phyloP scores from a whole-genome alignment of 2,329 filamentous ascomycete genomes.

The Talaromyces pinophilus region DNA sequence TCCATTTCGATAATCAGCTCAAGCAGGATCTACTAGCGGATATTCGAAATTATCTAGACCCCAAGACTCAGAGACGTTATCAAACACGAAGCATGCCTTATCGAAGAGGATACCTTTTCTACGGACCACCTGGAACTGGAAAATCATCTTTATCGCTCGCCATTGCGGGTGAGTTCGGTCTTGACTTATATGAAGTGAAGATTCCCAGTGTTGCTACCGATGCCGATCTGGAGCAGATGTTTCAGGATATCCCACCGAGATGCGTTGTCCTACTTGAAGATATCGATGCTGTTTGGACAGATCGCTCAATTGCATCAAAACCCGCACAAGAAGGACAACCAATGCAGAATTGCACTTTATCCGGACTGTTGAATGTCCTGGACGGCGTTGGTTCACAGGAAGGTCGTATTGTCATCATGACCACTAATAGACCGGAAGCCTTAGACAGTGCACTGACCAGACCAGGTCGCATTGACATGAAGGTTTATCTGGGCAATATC shows the following conservation, averaged over 20 bases:
- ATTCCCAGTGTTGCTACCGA: conserved; percentile 22
- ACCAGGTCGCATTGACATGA: conserved; percentile 67
- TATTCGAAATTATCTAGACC: conserved; percentile 21
- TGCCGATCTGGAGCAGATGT: conserved; percentile 19
- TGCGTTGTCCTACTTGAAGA: conserved; percentile 22
- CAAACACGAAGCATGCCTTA: conserved; percentile 63
- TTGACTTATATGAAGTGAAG: conserved; percentile 64
- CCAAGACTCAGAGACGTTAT: conserved; percentile 27
- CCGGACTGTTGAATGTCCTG: conserved; percentile 78
- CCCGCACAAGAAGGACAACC: conserved; percentile 11
- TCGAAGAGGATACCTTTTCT: conserved; percentile 77
- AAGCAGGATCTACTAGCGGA: conserved; percentile 21
- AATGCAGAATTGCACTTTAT: conserved; percentile 57
- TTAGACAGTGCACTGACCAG: conserved; percentile 74
- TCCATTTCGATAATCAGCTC: conserved; percentile 21
- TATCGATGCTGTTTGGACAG: conserved; percentile 20
- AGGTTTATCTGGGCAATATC: conserved; percentile 54
- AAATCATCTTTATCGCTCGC: conserved; percentile 62
- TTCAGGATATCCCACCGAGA: conserved; percentile 19
- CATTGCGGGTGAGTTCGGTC: conserved; percentile 62
- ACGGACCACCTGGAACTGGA: conserved; percentile 91
- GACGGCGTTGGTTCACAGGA: conserved; percentile 80
- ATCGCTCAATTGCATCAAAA: conserved; percentile 9
- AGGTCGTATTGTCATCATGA: conserved; percentile 78
- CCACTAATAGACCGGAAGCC: conserved; percentile 72